Evolutionary conservation across 352 stramenopile species (phyloP), one percentile per base, ranked within the genome.

Genomic region (Phytophthora ramorum): DNA sequence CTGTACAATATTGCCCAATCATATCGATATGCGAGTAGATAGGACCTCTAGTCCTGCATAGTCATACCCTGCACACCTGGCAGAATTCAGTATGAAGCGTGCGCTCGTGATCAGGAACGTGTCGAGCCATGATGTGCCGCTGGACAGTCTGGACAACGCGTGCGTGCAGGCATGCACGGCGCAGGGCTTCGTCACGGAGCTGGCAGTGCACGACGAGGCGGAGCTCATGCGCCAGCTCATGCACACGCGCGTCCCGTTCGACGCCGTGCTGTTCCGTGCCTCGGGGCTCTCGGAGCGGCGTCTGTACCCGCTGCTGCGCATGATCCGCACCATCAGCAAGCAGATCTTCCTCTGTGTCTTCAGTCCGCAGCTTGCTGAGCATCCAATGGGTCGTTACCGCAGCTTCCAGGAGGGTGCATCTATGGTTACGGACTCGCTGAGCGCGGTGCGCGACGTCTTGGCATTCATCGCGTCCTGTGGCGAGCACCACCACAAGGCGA

Each of bases 291-390:
- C 85, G 7, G 65, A 81, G 48, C 63, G 63, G 30, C 79, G 75
- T 4, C 69, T 93, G 38, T 78, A 83, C 28, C 52, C 80, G 7
- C 53, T 92, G 24, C 50, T 95, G 38, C 83, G 85, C 41, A 66
- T 76, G 45, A 73, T 93, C 37, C 85, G 83, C 45, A 89, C 80
- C 17, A 87, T 94, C 65, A 92, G 78, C 63, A 78, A 77, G 48
- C 85, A 95, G 80, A 81, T 95, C 63, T 95, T 95, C 48, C 58
- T 95, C n/a, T 94, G 85, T 44, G 81, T 93, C 51, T 92, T 91
- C 66, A 94, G 85, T 71, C 72, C 85, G 58, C 85, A 91, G 56
- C 69, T 95, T 8, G 72, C 81, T 5, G 85, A 93, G 58, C 51
- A 93, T 57, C 81, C 87, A 5, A 78, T 85, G 66, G 82, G 76